phyloP scores from a whole-genome alignment of 2,329 filamentous ascomycete species.

The Phyllosticta ampelicida region DNA sequence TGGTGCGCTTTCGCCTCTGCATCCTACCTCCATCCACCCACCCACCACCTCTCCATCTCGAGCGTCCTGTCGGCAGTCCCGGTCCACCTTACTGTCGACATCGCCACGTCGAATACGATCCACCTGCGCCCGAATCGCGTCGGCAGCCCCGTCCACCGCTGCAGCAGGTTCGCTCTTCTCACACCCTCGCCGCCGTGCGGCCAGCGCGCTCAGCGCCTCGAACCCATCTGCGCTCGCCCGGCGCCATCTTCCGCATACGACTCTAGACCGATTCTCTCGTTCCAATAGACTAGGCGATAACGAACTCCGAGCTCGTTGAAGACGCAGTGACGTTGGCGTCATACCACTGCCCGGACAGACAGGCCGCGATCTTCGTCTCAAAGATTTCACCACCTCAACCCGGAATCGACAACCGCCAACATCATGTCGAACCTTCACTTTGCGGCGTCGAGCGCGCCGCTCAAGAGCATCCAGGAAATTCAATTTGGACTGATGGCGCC shows the following conservation, averaged over 20 bases:
- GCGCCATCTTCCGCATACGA: background rate
- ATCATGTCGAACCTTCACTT: constrained; percentile 80
- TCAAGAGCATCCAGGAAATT: constrained; percentile 97
- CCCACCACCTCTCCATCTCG: constrained; percentile 23
- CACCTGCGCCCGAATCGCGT: constrained; percentile 6
- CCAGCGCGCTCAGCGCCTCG: constrained; percentile 25
- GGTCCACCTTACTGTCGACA: constrained; percentile 17
- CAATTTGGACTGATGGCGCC: constrained; percentile 97
- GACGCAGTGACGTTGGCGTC: constrained; percentile 4
- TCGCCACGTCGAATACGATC: constrained; percentile 15
- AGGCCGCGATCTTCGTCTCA: constrained; percentile 1
- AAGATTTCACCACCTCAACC: background rate
- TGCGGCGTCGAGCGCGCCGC: constrained; percentile 81
- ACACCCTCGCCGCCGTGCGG: constrained; percentile 12
- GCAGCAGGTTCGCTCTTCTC: constrained; percentile 17
- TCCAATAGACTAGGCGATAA: background rate
- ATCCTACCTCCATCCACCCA: constrained; percentile 6
- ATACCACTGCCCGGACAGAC: background rate
- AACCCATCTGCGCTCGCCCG: constrained; percentile 9
- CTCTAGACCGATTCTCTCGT: background rate
- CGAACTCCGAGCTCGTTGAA: constrained; percentile 1
- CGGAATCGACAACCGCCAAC: background rate
- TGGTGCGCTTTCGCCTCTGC: constrained; percentile 1
- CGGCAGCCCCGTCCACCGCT: constrained; percentile 5
- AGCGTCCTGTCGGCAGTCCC: constrained; percentile 20